Conservation (phyloP, 139 green algal genomes). For the Ettlia oleoabundans region DNA sequence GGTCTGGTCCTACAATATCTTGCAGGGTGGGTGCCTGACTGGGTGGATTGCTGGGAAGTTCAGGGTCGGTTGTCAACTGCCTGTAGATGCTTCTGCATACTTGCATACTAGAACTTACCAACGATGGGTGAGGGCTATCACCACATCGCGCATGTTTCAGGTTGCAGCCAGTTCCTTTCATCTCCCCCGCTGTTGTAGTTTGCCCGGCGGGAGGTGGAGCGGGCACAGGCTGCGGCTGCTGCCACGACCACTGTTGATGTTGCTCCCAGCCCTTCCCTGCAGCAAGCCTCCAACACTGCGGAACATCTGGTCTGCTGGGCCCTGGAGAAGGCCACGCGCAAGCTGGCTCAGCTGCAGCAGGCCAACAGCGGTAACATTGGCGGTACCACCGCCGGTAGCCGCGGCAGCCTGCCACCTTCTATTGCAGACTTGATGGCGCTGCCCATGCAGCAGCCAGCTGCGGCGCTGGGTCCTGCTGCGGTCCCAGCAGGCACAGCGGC, state of each 20-base stretch:
- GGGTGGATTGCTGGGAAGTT: too few species aligned
- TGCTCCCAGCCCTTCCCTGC: slow-evolving; percentile 1
- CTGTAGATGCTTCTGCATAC: background rate
- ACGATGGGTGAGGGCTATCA: too few species aligned
- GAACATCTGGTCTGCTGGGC: slow-evolving; percentile 25
- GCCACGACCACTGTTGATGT: background rate
- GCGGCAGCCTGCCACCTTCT: background rate
- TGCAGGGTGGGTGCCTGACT: too few species aligned
- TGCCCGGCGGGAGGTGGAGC: background rate
- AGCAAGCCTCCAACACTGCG: slow-evolving; percentile 25
- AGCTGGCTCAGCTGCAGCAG: slow-evolving; percentile 16
- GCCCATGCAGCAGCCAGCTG: background rate
- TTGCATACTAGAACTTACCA: too few species aligned
- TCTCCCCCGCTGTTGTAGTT: slow-evolving; percentile 10
- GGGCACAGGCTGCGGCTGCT: background rate
- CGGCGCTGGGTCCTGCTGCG: background rate
- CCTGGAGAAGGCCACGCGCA: background rate
- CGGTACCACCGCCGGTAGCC: background rate
- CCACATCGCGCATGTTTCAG: background rate
- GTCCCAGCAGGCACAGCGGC: background rate
- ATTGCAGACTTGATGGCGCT: slow-evolving; percentile 1
- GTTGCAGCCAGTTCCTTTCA: background rate
- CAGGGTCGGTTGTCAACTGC: too few species aligned
- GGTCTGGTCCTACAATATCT: too few species aligned
- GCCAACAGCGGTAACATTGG: too few species aligned